Evolutionary conservation across 1,284 basidiomycete species (phyloP).

Genomic region (Ganoderma lingzhi): DNA sequence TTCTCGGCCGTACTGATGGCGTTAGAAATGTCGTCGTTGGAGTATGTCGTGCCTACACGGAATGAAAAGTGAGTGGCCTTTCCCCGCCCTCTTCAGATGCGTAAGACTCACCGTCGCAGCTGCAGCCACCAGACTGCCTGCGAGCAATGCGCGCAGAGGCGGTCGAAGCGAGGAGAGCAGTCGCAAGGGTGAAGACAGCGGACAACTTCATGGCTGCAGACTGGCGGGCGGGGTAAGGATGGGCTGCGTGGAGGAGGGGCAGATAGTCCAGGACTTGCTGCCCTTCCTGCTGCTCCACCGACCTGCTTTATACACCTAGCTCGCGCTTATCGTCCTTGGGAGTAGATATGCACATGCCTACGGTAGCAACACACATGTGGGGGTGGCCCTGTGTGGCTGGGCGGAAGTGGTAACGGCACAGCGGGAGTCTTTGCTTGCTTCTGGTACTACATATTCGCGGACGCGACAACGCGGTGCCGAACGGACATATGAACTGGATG

Average conservation of each 20-base stretch:
- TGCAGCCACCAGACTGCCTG: constrained; percentile 37
- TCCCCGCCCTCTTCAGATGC: constrained; percentile 15
- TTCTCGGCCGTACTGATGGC: constrained; percentile 32
- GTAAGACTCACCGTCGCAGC: constrained; percentile 32
- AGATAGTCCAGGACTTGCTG: background rate
- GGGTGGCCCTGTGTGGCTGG: background rate
- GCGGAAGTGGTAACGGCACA: background rate
- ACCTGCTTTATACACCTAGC: background rate
- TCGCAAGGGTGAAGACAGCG: constrained; percentile 25
- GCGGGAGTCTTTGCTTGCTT: background rate
- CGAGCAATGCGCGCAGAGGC: constrained; percentile 28
- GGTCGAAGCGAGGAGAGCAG: constrained; percentile 27
- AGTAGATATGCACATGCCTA: background rate
- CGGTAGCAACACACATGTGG: background rate
- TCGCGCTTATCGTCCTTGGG: background rate
- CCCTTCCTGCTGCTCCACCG: background rate
- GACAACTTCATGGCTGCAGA: constrained; percentile 31
- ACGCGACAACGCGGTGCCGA: background rate
- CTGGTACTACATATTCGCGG: background rate
- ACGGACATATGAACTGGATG: background rate
- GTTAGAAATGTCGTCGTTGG: constrained; percentile 14
- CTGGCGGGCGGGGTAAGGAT: constrained; percentile 4
- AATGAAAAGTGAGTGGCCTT: background rate
- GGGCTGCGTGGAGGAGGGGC: background rate
- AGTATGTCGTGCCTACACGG: constrained; percentile 10